Percentiles rank a stretch among this genome's conserved stretches.
Evolutionary conservation across 805 yeast species (phyloP).

Genomic region (Barnettozyma sp.): DNA sequence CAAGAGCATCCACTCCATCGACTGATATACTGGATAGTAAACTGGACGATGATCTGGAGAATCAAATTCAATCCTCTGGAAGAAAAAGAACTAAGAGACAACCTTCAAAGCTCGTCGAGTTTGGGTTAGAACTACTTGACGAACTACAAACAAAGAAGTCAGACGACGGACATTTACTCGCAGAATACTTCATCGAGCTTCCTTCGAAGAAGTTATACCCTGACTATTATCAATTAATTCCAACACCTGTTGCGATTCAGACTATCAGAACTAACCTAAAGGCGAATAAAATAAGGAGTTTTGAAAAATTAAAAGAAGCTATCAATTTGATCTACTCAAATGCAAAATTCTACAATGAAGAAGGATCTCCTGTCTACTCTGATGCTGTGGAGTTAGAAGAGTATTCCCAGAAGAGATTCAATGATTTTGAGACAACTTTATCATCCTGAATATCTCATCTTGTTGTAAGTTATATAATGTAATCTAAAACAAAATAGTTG

Average conservation of each 20-base stretch:
- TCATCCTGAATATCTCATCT: not conserved
- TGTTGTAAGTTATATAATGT: too few relatives aligned
- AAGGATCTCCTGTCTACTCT: constrained; percentile 76
- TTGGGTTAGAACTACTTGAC: constrained; percentile 36
- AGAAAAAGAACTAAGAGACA: constrained; percentile 22
- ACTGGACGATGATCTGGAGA: too few relatives aligned
- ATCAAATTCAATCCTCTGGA: too few relatives aligned
- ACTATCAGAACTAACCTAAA: constrained; percentile 49
- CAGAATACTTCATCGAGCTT: constrained; percentile 55
- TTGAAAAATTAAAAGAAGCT: constrained; percentile 49
- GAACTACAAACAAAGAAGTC: constrained; percentile 37
- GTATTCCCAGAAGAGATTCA: constrained; percentile 53
- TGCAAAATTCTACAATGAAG: constrained; percentile 85
- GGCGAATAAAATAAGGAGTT: constrained; percentile 38
- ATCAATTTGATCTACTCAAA: constrained; percentile 72
- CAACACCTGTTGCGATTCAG: constrained; percentile 63
- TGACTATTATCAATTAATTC: constrained; percentile 59
- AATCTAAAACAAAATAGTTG: too few relatives aligned
- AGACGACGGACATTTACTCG: constrained; percentile 37
- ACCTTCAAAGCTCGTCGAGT: constrained; percentile 19
- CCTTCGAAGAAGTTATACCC: constrained; percentile 77
- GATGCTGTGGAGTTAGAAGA: constrained; percentile 76
- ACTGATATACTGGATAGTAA: too few relatives aligned
- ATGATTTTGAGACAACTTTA: constrained; percentile 14
- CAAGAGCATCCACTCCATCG: too few relatives aligned